Evolutionary conservation across 192 early-diverging fungal species (phyloP).

Genomic region (Dispira simplex): DNA sequence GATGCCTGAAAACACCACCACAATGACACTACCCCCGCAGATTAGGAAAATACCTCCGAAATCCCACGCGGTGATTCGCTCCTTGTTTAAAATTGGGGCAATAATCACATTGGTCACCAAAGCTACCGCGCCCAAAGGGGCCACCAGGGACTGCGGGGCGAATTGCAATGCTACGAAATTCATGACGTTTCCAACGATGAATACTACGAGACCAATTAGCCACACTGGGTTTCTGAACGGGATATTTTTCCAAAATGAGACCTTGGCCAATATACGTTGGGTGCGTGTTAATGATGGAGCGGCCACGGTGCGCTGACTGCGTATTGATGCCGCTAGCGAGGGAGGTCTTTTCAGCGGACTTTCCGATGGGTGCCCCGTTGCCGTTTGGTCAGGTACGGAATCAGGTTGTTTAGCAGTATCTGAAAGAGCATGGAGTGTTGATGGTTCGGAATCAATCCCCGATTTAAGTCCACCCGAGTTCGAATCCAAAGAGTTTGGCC

Average conservation of each 20-base stretch:
- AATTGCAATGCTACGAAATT: conserved; percentile 64
- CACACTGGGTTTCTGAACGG: conserved; percentile 28
- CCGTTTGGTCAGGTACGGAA: not conserved
- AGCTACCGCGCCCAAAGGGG: conserved; percentile 59
- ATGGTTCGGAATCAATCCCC: too few species aligned
- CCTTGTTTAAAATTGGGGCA: conserved; percentile 60
- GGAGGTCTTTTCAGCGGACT: not conserved
- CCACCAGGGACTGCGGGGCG: conserved; percentile 67
- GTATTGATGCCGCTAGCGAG: too few species aligned
- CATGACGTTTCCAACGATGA: conserved; percentile 51
- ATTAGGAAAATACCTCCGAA: conserved; percentile 58
- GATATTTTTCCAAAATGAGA: conserved; percentile 10
- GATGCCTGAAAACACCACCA: conserved; percentile 52
- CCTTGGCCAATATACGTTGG: not conserved
- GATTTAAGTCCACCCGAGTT: too few species aligned
- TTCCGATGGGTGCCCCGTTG: not conserved
- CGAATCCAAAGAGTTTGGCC: too few species aligned
- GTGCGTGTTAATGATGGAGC: not conserved
- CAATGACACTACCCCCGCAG: conserved; percentile 51
- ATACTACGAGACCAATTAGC: conserved; percentile 51
- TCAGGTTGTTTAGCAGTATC: not conserved
- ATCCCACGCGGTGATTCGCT: conserved; percentile 47
- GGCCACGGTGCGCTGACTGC: too few species aligned
- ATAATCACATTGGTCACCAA: conserved; percentile 69
- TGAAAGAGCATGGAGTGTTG: not conserved